These are phyloP conservation scores for Paraphaeosphaeria minitans DNA, from an alignment of 2,329 filamentous ascomycete genomes.

Conservation along the genomic window DNA sequence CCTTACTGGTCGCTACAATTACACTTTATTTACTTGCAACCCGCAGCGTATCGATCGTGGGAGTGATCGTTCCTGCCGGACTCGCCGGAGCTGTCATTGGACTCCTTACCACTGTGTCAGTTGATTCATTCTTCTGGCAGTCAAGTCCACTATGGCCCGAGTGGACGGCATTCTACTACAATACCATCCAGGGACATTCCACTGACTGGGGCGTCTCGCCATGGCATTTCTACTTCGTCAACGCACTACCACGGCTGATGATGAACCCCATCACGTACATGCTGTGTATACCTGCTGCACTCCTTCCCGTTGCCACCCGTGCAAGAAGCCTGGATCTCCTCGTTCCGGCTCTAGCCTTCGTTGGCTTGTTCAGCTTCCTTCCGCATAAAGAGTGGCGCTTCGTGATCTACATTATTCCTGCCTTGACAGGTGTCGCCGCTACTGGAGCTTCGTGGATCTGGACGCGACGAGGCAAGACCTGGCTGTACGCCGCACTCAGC, in stretches of 20 bases:
- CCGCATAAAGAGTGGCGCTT: conserved; percentile 98
- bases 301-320: conserved; percentile 55
- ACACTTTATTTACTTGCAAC: conserved; percentile 67
- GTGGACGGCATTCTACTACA: conserved; percentile 86
- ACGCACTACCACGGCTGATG: conserved; percentile 79
- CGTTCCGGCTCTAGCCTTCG: conserved; percentile 72
- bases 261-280: conserved; percentile 73
- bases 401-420: conserved; percentile 84
- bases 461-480: conserved; percentile 66
- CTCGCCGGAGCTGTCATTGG: conserved; percentile 68
- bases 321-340: conserved; percentile 58
- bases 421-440: conserved; percentile 77
- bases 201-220: conserved; percentile 87
- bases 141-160: conserved; percentile 81
- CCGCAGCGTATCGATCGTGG: conserved; percentile 58
- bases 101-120: conserved; percentile 69
- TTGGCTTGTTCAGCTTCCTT: conserved; percentile 81
- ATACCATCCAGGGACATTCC: conserved; percentile 81
- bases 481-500: conserved; percentile 61
- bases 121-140: conserved; percentile 97
- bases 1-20: conserved; percentile 74
- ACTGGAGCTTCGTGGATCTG: conserved; percentile 70
- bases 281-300: conserved; percentile 56
- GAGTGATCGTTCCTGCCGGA: conserved; percentile 69
- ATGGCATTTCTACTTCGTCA: conserved; percentile 84